Base-by-base conservation (phyloP, 768 basidiomycete species). In the Porpolomopsis calyptriformis region DNA sequence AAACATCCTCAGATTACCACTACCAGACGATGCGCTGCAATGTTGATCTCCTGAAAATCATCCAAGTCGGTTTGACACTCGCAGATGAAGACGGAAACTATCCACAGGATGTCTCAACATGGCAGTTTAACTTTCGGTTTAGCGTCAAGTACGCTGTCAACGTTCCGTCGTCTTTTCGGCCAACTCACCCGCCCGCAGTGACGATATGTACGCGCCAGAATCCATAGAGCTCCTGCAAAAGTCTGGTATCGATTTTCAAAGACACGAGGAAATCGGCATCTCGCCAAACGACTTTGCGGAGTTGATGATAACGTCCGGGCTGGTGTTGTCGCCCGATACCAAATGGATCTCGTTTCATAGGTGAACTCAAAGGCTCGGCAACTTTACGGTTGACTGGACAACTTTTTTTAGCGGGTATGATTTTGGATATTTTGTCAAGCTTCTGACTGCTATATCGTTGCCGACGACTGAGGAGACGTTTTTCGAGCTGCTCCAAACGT, bases 21-120 rank as follows among this genome's bases (percentile, higher is more conserved):
- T 99, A 97, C 65, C 96, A 99, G 65, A 99, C 96, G 2, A 94
- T 99, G 86, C 83, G 96, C 50, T 96, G 93, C 69, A 99, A 99
- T 65, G 96, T 98, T 57, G 96, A 99, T 73, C 71, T 98, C 40
- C 75, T 99, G 54, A 91, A 90, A 69, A 87, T 98, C 66, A 97
- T 99, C 42, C 96, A 99, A 68, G 80, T 98, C 50, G 96, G 96
- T 4, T 76, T 99, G 53, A 96, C 96, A 4, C 70, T 99, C 23
- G 84, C 88, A 33, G 91, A 98, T 62, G 91, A 93, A 61, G 79
- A 96, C 25, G 96, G 96, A 4, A 84, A 92, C 58, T 80, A 82
- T 47, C 90, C 93, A 9, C 80, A 80, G 54, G 93, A 94, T 44
- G 77, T 83, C 27, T 85, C 86, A 24, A 96, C 93, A 44, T 99